Percentiles rank a stretch among this genome's conserved stretches.
These are phyloP conservation scores for Pleurotus sapidus DNA, from an alignment of 768 basidiomycete species.

Conservation along the genomic window DNA sequence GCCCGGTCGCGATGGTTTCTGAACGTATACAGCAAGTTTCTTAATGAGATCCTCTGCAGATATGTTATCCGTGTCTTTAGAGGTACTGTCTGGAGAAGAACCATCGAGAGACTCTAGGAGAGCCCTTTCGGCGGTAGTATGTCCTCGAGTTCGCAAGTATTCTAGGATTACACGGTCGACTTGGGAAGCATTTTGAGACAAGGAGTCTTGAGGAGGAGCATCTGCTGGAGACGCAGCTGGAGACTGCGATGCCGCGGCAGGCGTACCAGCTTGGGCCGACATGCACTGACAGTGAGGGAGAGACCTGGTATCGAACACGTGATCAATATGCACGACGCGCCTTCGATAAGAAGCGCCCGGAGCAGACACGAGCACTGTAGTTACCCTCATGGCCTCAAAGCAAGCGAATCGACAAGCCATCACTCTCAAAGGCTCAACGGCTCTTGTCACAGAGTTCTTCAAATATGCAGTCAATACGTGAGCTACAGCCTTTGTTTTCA, in stretches of 20 bases:
- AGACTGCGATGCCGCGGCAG: slow-evolving; percentile 49
- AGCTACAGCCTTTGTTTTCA: slow-evolving; percentile 23
- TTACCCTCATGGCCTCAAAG: slow-evolving; percentile 20
- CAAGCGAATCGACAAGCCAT: slow-evolving; percentile 72
- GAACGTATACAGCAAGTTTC: slow-evolving; percentile 63
- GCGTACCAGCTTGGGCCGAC: slow-evolving; percentile 40
- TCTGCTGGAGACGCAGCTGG: slow-evolving; percentile 47
- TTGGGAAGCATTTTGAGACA: slow-evolving; percentile 29
- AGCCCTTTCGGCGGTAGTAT: slow-evolving; percentile 45
- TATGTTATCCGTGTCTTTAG: slow-evolving; percentile 37
- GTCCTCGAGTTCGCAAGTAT: slow-evolving; percentile 48
- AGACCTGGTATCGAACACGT: slow-evolving; percentile 5
- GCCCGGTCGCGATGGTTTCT: slow-evolving; percentile 62
- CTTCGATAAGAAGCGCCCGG: not conserved
- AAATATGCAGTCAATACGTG: slow-evolving; percentile 99
- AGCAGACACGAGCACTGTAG: not conserved
- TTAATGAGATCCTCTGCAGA: slow-evolving; percentile 50
- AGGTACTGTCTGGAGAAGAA: slow-evolving; percentile 40
- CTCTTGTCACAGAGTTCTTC: slow-evolving; percentile 97
- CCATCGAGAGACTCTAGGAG: slow-evolving; percentile 41
- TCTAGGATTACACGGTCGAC: slow-evolving; percentile 44
- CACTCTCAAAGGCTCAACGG: slow-evolving; percentile 92
- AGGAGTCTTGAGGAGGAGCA: slow-evolving; percentile 27
- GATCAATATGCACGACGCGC: slow-evolving; percentile 1
- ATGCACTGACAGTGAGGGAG: slow-evolving; percentile 18